Evolutionary conservation across 345 rosid species (phyloP), one percentile per base, ranked within the genome.

Genomic region (Arabis alpina): DNA sequence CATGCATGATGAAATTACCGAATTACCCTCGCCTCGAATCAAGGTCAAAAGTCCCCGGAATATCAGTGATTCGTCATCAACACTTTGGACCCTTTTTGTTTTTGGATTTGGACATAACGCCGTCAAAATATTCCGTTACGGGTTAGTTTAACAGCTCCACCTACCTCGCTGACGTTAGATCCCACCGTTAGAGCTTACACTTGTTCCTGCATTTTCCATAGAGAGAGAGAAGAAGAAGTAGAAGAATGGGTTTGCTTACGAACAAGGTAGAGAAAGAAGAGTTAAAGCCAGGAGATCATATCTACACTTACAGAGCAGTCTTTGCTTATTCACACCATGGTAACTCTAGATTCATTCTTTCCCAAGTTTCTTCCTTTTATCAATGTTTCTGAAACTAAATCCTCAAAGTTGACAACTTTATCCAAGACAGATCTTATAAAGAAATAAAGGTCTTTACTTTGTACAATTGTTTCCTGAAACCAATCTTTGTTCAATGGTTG

Each of bases 281-380:
- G 77, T 70, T 94, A 80, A 87, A 77, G 42, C 76, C 98, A 28
- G 99, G 99, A 34, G 97, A 91, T 79, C 98, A 94, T 66, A 87
- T 94, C 82, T 94, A 94, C 83, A 87, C 97, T 81, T 94, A 94
- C 85, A 83, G 97, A 73, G 99, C 96, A 44, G 82, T 94, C 41
- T 94, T 92, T 78, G 67, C 99, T 69, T 92, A 94, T 76, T 92
- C 99, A 77, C 98, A 94, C 73, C 99, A 94, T 36, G 98, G 99
- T 94, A 76, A 24, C 51, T 42, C 40, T 12, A 42, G 49, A 54
- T 71, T 10, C 51, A 54, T 42, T 30, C 54, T 32, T 48, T 51
- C n/a, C n/a, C n/a, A n/a, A n/a, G n/a, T n/a, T n/a, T n/a, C n/a
- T n/a, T n/a, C n/a, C n/a, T n/a, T n/a, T n/a, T n/a, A n/a, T n/a